A percentile compares a stretch with the other conserved stretches of the same genome.
phyloP scores from a whole-genome alignment of 169 alveolate species.

The Theileria sp. region DNA sequence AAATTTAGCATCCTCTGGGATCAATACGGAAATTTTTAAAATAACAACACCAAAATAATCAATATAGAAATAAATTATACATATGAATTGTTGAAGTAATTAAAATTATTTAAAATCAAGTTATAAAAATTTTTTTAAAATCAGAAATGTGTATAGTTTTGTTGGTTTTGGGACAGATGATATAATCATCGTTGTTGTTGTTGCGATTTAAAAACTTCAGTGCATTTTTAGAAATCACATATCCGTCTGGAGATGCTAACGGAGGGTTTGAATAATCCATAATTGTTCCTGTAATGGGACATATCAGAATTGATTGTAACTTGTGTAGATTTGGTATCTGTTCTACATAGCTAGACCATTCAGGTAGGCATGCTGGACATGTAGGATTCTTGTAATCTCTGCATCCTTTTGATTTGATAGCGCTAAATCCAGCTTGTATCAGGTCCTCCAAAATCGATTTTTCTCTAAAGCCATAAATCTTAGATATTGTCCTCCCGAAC shows the following conservation, averaged over 20 bases:
- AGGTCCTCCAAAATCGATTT: conserved; percentile 68
- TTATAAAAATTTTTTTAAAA: conserved; percentile 66
- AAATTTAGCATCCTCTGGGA: neutral
- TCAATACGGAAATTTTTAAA: neutral
- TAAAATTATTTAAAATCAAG: conserved; percentile 30
- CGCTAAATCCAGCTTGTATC: conserved; percentile 79
- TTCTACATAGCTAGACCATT: conserved; percentile 69
- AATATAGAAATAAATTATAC: no score
- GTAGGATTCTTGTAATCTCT: conserved; percentile 70
- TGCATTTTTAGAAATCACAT: conserved; percentile 75
- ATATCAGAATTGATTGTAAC: conserved; percentile 75
- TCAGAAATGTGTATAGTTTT: conserved; percentile 61
- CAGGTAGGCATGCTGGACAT: conserved; percentile 83
- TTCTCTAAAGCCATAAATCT: conserved; percentile 35
- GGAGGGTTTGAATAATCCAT: conserved; percentile 86
- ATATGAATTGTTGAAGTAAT: neutral
- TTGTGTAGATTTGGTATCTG: conserved; percentile 77
- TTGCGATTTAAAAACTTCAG: conserved; percentile 43
- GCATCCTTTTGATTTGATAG: conserved; percentile 75
- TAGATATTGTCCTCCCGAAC: conserved; percentile 23
- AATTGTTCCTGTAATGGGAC: conserved; percentile 81
- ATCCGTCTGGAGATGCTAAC: conserved; percentile 79
- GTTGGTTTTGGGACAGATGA: conserved; percentile 71
- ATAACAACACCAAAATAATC: neutral
- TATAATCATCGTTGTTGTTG: conserved; percentile 50